Percentiles rank a stretch among this genome's conserved stretches.
These are phyloP conservation scores for Gloeophyllum trabeum DNA, from an alignment of 768 basidiomycete species.

Conservation along the genomic window DNA sequence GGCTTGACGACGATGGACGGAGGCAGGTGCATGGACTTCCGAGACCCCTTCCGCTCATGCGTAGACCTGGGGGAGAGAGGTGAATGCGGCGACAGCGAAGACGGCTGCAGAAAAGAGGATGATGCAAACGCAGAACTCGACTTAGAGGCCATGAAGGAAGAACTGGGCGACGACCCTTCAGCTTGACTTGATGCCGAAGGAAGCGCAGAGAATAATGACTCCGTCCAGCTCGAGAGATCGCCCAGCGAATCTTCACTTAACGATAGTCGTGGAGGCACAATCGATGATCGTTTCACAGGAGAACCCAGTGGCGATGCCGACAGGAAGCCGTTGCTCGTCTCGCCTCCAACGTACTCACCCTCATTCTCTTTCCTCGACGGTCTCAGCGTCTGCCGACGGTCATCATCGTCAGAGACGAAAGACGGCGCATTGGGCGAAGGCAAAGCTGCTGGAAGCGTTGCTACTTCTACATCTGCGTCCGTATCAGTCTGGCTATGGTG, in stretches of 20 bases:
- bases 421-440: too few relatives aligned
- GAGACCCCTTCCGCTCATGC: slow-evolving; percentile 11
- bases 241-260: background rate
- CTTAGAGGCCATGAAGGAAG: too few relatives aligned
- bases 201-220: background rate
- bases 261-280: background rate
- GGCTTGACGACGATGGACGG: background rate
- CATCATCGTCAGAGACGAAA: background rate
- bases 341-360: slow-evolving; percentile 1
- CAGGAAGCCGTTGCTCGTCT: slow-evolving; percentile 5
- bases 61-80: slow-evolving; percentile 4
- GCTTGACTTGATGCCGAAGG: background rate
- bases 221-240: background rate
- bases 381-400: slow-evolving; percentile 2
- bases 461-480: too few relatives aligned
- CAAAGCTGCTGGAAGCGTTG: too few relatives aligned
- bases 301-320: slow-evolving; percentile 4
- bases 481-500: too few relatives aligned
- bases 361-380: slow-evolving; percentile 1
- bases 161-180: too few relatives aligned
- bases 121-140: too few relatives aligned
- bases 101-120: too few relatives aligned
- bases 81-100: background rate
- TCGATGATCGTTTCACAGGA: slow-evolving; percentile 1
- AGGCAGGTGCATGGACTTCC: too few relatives aligned